These are phyloP conservation scores for Dothidotthia symphoricarpi DNA, from an alignment of 2,329 filamentous ascomycete species.

Conservation along the genomic window DNA sequence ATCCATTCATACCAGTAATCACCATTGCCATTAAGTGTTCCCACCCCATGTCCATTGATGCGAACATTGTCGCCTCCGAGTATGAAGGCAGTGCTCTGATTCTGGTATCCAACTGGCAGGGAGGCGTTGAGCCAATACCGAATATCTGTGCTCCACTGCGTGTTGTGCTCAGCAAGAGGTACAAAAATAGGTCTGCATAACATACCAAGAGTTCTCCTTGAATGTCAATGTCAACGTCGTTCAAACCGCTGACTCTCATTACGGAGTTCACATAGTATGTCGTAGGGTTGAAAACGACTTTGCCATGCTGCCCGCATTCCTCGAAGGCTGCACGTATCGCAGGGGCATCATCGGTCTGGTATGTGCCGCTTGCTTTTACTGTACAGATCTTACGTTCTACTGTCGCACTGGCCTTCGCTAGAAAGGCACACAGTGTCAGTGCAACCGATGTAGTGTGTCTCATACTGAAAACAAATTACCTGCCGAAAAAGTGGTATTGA, in stretches of 20 bases:
- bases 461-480: not conserved
- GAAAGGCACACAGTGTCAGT: slow-evolving; percentile 1
- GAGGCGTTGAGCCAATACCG: slow-evolving; percentile 32
- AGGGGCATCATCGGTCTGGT: slow-evolving; percentile 24
- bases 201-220: slow-evolving; percentile 22
- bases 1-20: slow-evolving; percentile 59
- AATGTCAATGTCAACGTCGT: slow-evolving; percentile 28
- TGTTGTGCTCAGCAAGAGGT: not conserved
- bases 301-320: slow-evolving; percentile 21
- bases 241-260: slow-evolving; percentile 23
- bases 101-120: slow-evolving; percentile 35
- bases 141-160: slow-evolving; percentile 26
- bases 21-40: slow-evolving; percentile 60
- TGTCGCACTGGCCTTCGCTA: not conserved
- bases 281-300: slow-evolving; percentile 20
- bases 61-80: slow-evolving; percentile 53
- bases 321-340: slow-evolving; percentile 28
- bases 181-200: not conserved
- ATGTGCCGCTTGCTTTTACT: slow-evolving; percentile 16
- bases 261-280: slow-evolving; percentile 27
- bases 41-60: slow-evolving; percentile 52
- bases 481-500: too few species aligned
- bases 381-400: slow-evolving; percentile 14
- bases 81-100: slow-evolving; percentile 30
- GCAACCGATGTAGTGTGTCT: not conserved